Conservation (phyloP, 371 early-diverging fungal genomes). For the Mucor plumbeus region DNA sequence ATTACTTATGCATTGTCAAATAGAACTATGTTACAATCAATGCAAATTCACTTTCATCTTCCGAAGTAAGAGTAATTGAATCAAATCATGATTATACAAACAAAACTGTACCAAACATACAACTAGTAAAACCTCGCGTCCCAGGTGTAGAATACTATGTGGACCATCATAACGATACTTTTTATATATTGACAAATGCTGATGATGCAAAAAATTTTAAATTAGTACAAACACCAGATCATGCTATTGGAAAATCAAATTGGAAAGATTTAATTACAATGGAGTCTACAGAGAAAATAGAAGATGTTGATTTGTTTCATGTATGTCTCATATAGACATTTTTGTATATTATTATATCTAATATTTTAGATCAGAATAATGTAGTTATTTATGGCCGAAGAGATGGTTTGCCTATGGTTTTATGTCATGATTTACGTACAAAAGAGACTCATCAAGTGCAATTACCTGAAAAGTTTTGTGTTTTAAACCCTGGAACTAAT, state of each 20-base stretch:
- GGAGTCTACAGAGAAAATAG: slow-evolving; percentile 70
- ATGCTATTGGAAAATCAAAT: slow-evolving; percentile 34
- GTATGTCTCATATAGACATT: slow-evolving; percentile 30
- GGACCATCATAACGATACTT: slow-evolving; percentile 76
- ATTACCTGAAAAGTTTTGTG: slow-evolving; percentile 67
- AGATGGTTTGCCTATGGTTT: slow-evolving; percentile 64
- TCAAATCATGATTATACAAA: slow-evolving; percentile 52
- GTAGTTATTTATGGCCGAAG: slow-evolving; percentile 67
- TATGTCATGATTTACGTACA: slow-evolving; percentile 56
- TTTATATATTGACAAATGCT: slow-evolving; percentile 78
- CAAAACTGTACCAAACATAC: slow-evolving; percentile 35
- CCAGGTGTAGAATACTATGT: slow-evolving; percentile 77
- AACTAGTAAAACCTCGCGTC: slow-evolving; percentile 62
- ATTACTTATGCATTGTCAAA: neutral
- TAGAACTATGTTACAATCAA: slow-evolving; percentile 76
- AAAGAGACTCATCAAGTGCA: slow-evolving; percentile 54
- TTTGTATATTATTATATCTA: neutral
- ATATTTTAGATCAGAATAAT: slow-evolving; percentile 42
- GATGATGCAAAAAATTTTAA: slow-evolving; percentile 67
- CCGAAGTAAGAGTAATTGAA: slow-evolving; percentile 70
- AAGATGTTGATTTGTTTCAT: slow-evolving; percentile 84
- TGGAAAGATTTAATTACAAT: slow-evolving; percentile 73
- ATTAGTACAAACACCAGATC: slow-evolving; percentile 58
- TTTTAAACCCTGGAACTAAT: slow-evolving; percentile 69
- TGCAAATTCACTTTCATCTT: slow-evolving; percentile 75